These are phyloP conservation scores for Microbotryomycetes sp. DNA, from an alignment of 1,284 basidiomycete genomes.

Conservation along the genomic window DNA sequence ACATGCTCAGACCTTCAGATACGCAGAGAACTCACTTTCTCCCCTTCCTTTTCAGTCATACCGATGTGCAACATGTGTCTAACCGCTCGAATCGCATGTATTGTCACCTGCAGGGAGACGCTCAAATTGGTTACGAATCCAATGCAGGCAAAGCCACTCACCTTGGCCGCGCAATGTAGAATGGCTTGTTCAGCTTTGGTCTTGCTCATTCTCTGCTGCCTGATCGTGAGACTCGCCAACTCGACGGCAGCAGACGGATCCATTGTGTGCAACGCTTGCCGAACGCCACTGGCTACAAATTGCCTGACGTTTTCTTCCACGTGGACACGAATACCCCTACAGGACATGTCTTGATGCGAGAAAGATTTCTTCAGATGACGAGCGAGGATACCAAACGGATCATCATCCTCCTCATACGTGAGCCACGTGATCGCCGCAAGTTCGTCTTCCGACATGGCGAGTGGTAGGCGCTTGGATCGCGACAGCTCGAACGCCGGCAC, in stretches of 20 bases:
- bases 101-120: slow-evolving; percentile 55
- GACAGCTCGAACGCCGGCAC: slow-evolving; percentile 70
- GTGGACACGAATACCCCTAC: slow-evolving; percentile 37
- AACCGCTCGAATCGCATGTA: slow-evolving; percentile 63
- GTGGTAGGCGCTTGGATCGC: slow-evolving; percentile 54
- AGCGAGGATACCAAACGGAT: slow-evolving; percentile 56
- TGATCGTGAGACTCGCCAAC: slow-evolving; percentile 53
- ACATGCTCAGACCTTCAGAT: not conserved
- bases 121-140: no score
- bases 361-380: slow-evolving; percentile 43
- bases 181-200: slow-evolving; percentile 61
- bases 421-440: slow-evolving; percentile 49
- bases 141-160: slow-evolving; percentile 37
- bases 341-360: not conserved
- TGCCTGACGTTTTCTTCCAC: slow-evolving; percentile 56
- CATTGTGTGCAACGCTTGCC: slow-evolving; percentile 37
- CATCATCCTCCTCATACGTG: slow-evolving; percentile 65
- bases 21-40: slow-evolving; percentile 10
- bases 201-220: slow-evolving; percentile 62
- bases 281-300: slow-evolving; percentile 48
- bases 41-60: slow-evolving; percentile 64
- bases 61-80: slow-evolving; percentile 58
- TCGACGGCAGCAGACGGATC: no score
- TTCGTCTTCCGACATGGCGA: slow-evolving; percentile 46
- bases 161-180: slow-evolving; percentile 71